Conservation (phyloP, 2,329 filamentous ascomycete species). For the Aotearoamyces nothofagi region DNA sequence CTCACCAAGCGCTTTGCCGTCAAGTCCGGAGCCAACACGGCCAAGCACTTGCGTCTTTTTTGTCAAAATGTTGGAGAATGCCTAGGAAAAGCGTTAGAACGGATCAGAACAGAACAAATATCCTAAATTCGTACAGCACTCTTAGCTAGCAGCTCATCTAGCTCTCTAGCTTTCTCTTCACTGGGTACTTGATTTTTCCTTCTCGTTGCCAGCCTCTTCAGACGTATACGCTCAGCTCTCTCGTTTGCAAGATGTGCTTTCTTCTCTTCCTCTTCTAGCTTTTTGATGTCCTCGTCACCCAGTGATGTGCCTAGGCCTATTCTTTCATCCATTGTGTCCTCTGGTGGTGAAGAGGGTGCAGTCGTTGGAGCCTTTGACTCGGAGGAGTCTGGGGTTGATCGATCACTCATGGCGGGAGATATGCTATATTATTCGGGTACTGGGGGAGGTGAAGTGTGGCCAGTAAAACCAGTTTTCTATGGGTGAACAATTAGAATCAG, state of each 20-base stretch:
- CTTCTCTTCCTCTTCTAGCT: constrained; percentile 25
- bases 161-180: constrained; percentile 37
- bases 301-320: too few relatives aligned
- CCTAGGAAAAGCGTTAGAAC: constrained; percentile 8
- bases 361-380: constrained; percentile 1
- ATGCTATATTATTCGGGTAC: too few relatives aligned
- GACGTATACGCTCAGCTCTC: constrained; percentile 22
- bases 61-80: constrained; percentile 46
- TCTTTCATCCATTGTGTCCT: not conserved
- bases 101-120: too few relatives aligned
- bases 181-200: constrained; percentile 31
- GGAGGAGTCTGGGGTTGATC: not conserved
- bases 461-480: too few relatives aligned
- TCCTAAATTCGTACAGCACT: constrained; percentile 23
- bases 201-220: constrained; percentile 23
- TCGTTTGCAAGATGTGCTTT: constrained; percentile 31
- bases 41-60: constrained; percentile 48
- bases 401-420: not conserved
- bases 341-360: not conserved
- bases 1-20: constrained; percentile 43
- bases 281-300: constrained; percentile 4
- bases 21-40: constrained; percentile 42
- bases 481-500: too few relatives aligned
- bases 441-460: too few relatives aligned
- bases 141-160: constrained; percentile 43